Evolutionary conservation across 2,329 filamentous ascomycete species (phyloP).

Genomic region (Ceratocystiopsis sp.): DNA sequence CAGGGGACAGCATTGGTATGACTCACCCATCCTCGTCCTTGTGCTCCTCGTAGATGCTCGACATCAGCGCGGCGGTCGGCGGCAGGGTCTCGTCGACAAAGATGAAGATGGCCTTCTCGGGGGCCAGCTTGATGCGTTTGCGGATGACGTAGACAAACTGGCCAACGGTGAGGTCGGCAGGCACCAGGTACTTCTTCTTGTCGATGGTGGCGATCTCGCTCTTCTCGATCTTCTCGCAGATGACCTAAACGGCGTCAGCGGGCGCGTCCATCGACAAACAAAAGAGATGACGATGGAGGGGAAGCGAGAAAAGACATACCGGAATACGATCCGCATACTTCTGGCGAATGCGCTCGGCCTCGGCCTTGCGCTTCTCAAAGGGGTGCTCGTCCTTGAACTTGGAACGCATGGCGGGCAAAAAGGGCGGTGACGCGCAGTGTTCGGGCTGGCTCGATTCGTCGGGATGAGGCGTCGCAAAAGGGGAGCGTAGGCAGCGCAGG

Average conservation of each 20-base stretch:
- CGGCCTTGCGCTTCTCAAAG: conserved; percentile 99
- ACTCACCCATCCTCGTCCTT: conserved; percentile 60
- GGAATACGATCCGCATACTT: conserved; percentile 98
- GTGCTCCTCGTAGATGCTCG: conserved; percentile 98
- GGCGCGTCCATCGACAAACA: no score
- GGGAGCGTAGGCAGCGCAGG: no score
- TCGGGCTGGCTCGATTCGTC: no score
- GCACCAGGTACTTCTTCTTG: conserved; percentile 99
- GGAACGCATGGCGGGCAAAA: conserved; percentile 58
- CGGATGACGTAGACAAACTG: conserved; percentile 99
- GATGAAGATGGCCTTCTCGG: conserved; percentile 99
- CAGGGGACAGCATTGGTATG: no score
- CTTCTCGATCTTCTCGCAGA: conserved; percentile 99
- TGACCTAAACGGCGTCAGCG: conserved; percentile 47
- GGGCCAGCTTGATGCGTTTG: conserved; percentile 98
- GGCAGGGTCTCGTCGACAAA: conserved; percentile 97
- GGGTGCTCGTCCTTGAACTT: conserved; percentile 99
- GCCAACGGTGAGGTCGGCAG: conserved; percentile 91
- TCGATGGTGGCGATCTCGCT: conserved; percentile 98
- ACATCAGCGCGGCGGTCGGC: conserved; percentile 94
- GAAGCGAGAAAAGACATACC: conserved; percentile 41
- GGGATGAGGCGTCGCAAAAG: no score
- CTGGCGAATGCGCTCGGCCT: conserved; percentile 97
- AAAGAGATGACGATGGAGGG: not conserved
- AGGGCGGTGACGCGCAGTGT: not conserved